phyloP scores from a whole-genome alignment of 345 rosid genomes.

The Laguncularia racemosa region DNA sequence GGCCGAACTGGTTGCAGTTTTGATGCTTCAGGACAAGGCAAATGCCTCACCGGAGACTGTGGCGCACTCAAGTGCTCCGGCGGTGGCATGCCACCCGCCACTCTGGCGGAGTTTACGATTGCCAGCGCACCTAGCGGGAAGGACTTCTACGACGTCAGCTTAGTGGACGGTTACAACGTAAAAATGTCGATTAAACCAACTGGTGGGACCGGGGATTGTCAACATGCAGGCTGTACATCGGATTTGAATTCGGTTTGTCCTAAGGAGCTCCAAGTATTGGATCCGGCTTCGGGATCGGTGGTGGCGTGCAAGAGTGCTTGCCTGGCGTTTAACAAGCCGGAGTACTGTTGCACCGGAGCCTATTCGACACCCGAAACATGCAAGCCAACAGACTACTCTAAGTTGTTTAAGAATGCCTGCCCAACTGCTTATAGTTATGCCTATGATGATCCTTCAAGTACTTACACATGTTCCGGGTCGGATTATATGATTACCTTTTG shows the following conservation, averaged over 20 bases:
- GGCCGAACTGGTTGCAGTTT: too few species aligned
- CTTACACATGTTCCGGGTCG: too few species aligned
- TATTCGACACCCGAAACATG: too few species aligned
- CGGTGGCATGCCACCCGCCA: conserved; percentile 72
- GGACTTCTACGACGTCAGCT: conserved; percentile 89
- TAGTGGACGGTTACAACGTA: conserved; percentile 89
- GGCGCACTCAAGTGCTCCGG: conserved; percentile 52
- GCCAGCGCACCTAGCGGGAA: conserved; percentile 27
- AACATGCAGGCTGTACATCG: conserved; percentile 62
- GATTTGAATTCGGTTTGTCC: conserved; percentile 71
- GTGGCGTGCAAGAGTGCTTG: too few species aligned
- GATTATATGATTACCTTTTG: too few species aligned
- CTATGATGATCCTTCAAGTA: too few species aligned
- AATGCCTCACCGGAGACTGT: conserved; percentile 82
- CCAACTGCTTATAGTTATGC: too few species aligned
- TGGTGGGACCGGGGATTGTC: conserved; percentile 67
- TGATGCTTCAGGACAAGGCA: conserved; percentile 57
- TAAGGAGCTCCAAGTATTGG: conserved; percentile 38
- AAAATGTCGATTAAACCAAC: conserved; percentile 51
- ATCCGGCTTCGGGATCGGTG: too few species aligned
- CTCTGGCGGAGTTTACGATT: conserved; percentile 69
- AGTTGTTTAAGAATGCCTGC: too few species aligned
- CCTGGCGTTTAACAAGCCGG: too few species aligned
- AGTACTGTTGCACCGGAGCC: too few species aligned
- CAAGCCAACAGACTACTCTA: too few species aligned